phyloP scores from a whole-genome alignment of 805 yeast genomes.

The Kazachstania bromeliacearum region DNA sequence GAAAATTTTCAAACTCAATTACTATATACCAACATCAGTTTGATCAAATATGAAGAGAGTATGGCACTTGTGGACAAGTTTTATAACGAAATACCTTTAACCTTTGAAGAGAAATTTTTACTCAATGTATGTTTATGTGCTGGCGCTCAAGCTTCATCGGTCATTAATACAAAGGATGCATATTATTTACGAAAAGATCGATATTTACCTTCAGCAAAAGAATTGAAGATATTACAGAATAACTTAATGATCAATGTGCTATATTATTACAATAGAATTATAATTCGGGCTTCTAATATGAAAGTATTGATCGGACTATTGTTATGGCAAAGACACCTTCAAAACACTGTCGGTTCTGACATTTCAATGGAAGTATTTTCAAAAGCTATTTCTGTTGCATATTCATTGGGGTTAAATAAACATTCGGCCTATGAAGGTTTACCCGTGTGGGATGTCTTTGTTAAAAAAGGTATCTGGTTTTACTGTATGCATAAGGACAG shows the following conservation, averaged over 20 bases:
- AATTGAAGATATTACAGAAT: conserved; percentile 11
- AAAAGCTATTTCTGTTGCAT: conserved; percentile 41
- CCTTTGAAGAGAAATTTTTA: conserved; percentile 11
- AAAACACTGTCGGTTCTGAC: conserved; percentile 30
- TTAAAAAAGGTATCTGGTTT: conserved; percentile 38
- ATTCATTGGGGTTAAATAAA: conserved; percentile 47
- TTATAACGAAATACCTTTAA: conserved; percentile 5
- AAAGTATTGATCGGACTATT: conserved; percentile 43
- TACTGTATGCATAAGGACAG: conserved; percentile 20
- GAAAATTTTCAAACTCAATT: conserved; percentile 6
- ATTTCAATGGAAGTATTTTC: conserved; percentile 33
- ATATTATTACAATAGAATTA: conserved; percentile 40
- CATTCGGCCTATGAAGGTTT: conserved; percentile 33
- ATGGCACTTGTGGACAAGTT: conserved; percentile 5
- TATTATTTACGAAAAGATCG: conserved; percentile 7
- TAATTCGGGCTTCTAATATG: conserved; percentile 40
- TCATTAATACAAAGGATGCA: conserved; percentile 5
- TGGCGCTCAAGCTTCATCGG: conserved; percentile 8
- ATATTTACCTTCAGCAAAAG: conserved; percentile 9
- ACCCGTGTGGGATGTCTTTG: conserved; percentile 29
- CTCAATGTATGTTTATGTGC: conserved; percentile 10
- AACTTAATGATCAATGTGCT: conserved; percentile 31
- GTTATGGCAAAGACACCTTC: conserved; percentile 32
- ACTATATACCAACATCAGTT: conserved; percentile 3
- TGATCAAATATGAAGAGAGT: conserved; percentile 5